phyloP scores from a whole-genome alignment of 257 asterid species.

The Solanum ahanhuiri region DNA sequence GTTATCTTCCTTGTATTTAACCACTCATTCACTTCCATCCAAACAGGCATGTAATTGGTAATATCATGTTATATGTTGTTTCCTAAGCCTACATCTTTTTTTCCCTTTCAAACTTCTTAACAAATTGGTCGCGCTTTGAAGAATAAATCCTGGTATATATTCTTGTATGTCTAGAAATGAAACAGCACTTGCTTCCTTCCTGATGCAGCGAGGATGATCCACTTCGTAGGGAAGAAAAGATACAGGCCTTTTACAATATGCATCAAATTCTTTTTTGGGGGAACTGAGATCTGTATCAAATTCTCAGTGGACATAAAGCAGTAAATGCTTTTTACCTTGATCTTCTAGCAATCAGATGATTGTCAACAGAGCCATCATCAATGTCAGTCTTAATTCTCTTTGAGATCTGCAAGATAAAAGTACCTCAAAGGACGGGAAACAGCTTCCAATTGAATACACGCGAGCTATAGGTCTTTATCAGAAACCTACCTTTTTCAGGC shows the following conservation, averaged over 20 bases:
- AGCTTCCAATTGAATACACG: background rate
- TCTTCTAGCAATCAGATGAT: constrained; percentile 51
- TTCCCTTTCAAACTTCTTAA: background rate
- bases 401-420: constrained; percentile 35
- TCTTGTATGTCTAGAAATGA: constrained; percentile 3
- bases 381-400: constrained; percentile 30
- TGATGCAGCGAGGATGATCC: background rate
- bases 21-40: background rate
- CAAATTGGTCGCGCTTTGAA: background rate
- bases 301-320: background rate
- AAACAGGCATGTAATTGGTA: background rate
- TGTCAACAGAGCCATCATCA: constrained; percentile 30
- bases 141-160: background rate
- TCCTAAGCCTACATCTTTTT: background rate
- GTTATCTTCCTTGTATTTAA: background rate
- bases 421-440: constrained; percentile 1
- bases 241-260: background rate
- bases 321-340: constrained; percentile 48
- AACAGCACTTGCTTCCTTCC: background rate
- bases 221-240: background rate
- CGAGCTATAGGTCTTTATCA: background rate
- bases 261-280: background rate
- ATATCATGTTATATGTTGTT: background rate
- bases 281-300: background rate
- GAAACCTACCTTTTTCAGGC: constrained; percentile 58